A percentile compares a stretch with the other conserved stretches of the same genome.
Evolutionary conservation across 257 asterid genomes (phyloP).

Genomic region (Lavandula angustifolia): DNA sequence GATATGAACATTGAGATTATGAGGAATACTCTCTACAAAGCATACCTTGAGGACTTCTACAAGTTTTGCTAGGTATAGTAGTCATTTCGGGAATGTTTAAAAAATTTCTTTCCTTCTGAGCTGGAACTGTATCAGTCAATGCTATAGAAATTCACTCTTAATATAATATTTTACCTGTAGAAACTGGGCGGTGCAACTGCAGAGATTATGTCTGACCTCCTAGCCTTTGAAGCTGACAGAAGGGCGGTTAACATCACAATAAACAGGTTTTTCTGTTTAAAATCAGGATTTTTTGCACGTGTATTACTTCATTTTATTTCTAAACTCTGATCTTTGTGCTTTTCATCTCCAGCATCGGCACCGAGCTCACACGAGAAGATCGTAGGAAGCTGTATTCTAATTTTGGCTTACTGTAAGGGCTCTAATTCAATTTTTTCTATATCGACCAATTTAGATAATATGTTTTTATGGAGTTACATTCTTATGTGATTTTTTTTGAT

Average conservation of each 20-base stretch:
- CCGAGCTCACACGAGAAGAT: conserved; percentile 94
- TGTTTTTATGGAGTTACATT: conserved; percentile 3
- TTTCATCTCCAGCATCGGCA: conserved; percentile 71
- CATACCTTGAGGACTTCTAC: conserved; percentile 90
- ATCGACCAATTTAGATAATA: conserved; percentile 11
- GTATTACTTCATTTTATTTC: not conserved
- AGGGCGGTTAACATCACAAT: conserved; percentile 92
- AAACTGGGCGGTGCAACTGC: conserved; percentile 95
- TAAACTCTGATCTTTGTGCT: not conserved
- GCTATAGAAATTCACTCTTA: conserved; percentile 14
- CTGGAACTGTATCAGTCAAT: not conserved
- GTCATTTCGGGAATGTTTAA: not conserved
- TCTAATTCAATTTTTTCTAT: not conserved
- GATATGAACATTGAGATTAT: conserved; percentile 94
- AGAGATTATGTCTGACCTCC: conserved; percentile 88
- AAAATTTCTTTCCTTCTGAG: not conserved
- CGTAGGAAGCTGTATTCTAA: conserved; percentile 82
- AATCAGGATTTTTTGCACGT: not conserved
- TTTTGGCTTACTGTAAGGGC: conserved; percentile 83
- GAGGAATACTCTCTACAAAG: conserved; percentile 95
- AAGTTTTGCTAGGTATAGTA: conserved; percentile 69
- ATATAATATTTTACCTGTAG: conserved; percentile 40
- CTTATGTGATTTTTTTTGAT: conserved; percentile 27
- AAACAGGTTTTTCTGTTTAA: conserved; percentile 54
- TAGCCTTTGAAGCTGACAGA: conserved; percentile 90